Percentiles rank a stretch among this genome's conserved stretches.
phyloP scores from a whole-genome alignment of 768 basidiomycete genomes.

The Mycena sanguinolenta region DNA sequence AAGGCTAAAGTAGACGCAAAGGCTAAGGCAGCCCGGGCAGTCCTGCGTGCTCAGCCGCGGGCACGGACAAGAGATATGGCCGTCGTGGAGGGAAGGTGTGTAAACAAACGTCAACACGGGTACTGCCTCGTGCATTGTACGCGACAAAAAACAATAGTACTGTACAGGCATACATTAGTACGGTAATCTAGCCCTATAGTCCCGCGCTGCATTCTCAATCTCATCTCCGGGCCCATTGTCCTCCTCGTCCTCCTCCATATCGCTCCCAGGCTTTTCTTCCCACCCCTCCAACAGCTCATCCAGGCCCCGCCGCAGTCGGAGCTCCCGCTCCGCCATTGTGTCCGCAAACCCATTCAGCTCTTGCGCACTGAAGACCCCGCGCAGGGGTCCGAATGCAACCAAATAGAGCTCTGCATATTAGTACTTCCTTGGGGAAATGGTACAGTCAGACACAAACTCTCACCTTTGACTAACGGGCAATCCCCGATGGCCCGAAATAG shows the following conservation, averaged over 20 bases:
- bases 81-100: too few relatives aligned
- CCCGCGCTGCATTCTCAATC: constrained; percentile 71
- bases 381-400: constrained; percentile 79
- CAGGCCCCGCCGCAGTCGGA: constrained; percentile 72
- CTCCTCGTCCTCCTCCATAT: constrained; percentile 38
- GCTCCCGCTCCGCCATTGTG: constrained; percentile 81
- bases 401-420: constrained; percentile 75
- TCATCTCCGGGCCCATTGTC: constrained; percentile 54
- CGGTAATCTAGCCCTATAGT: constrained; percentile 73
- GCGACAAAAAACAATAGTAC: too few relatives aligned
- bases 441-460: constrained; percentile 19
- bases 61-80: too few relatives aligned
- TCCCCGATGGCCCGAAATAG: constrained; percentile 82
- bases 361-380: constrained; percentile 67
- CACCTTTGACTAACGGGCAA: constrained; percentile 85
- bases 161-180: constrained; percentile 53
- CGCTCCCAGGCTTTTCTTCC: constrained; percentile 46
- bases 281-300: constrained; percentile 68
- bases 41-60: too few relatives aligned
- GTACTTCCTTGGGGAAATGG: neutral
- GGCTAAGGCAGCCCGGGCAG: neutral
- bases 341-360: constrained; percentile 77
- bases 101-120: too few relatives aligned
- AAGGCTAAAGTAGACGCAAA: neutral
- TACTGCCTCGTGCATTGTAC: too few relatives aligned